Conservation (phyloP, 768 basidiomycete species). For the Auriscalpium microsporum region DNA sequence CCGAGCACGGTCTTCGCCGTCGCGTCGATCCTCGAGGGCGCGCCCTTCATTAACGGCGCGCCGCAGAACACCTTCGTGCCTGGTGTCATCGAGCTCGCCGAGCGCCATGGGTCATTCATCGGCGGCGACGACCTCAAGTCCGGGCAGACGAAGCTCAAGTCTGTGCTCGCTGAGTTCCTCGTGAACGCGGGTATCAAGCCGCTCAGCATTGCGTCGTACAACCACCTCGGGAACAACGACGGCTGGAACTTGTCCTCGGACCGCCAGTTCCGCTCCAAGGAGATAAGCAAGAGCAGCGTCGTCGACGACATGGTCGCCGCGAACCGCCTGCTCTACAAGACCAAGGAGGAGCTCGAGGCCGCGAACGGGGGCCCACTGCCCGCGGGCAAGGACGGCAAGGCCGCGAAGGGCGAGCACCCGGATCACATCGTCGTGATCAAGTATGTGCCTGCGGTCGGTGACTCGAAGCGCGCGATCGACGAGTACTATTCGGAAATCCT, state of each 20-base stretch:
- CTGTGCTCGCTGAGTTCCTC: conserved; percentile 94
- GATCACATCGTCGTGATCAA: conserved; percentile 97
- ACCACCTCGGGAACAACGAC: conserved; percentile 98
- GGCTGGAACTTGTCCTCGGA: conserved; percentile 87
- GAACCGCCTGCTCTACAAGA: conserved; percentile 85
- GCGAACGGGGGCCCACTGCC: conserved; percentile 15
- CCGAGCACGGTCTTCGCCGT: conserved; percentile 95
- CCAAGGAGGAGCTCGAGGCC: conserved; percentile 37
- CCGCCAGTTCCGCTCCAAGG: conserved; percentile 95
- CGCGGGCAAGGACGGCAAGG: conserved; percentile 39
- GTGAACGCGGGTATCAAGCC: conserved; percentile 99
- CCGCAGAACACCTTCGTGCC: conserved; percentile 99
- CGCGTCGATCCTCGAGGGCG: conserved; percentile 89
- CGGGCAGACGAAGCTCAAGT: conserved; percentile 96
- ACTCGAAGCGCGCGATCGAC: conserved; percentile 98
- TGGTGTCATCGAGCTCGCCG: conserved; percentile 87
- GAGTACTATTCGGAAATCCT: conserved; percentile 98
- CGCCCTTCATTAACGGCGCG: conserved; percentile 94
- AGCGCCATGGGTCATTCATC: conserved; percentile 84
- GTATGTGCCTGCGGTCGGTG: conserved; percentile 93
- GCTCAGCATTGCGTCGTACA: conserved; percentile 93
- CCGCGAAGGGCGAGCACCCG: conserved; percentile 88
- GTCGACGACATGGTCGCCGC: conserved; percentile 98
- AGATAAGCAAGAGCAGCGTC: conserved; percentile 94
- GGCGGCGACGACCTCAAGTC: conserved; percentile 98